A percentile compares a stretch with the other conserved stretches of the same genome.
phyloP scores from a whole-genome alignment of 345 rosid species.

The Lumnitzera racemosa region DNA sequence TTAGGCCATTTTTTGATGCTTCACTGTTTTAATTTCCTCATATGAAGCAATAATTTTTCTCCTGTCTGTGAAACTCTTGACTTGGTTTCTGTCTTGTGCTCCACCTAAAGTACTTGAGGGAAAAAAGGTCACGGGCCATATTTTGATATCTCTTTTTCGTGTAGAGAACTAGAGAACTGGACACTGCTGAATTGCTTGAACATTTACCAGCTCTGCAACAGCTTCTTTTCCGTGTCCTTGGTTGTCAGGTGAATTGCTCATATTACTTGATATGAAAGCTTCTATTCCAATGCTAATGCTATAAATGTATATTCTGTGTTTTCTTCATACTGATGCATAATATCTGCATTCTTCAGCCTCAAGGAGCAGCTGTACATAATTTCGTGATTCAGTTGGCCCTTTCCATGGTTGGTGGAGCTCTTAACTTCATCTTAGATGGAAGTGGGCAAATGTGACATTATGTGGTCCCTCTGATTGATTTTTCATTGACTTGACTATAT shows the following conservation, averaged over 20 bases:
- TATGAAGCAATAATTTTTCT: too few relatives aligned
- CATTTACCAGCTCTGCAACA: slow-evolving; percentile 90
- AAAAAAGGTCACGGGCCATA: too few relatives aligned
- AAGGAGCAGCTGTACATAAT: slow-evolving; percentile 84
- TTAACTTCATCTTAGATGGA: slow-evolving; percentile 7
- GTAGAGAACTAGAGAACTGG: slow-evolving; percentile 92
- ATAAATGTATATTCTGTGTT: not conserved
- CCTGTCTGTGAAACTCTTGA: too few relatives aligned
- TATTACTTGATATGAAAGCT: not conserved
- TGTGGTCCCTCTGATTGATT: slow-evolving; percentile 2
- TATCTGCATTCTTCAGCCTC: slow-evolving; percentile 55
- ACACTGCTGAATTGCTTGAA: slow-evolving; percentile 76
- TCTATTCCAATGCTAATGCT: too few relatives aligned
- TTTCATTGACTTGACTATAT: slow-evolving; percentile 8
- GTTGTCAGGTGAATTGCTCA: slow-evolving; percentile 62
- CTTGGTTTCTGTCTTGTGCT: too few relatives aligned
- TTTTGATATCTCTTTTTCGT: slow-evolving; percentile 1
- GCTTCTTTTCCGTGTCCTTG: slow-evolving; percentile 88
- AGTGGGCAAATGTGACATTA: slow-evolving; percentile 1
- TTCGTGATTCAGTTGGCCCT: slow-evolving; percentile 80
- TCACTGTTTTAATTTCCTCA: too few relatives aligned
- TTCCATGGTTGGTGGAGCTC: slow-evolving; percentile 55
- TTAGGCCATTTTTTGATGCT: too few relatives aligned
- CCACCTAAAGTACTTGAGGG: too few relatives aligned
- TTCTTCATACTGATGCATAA: slow-evolving; percentile 4